Percentiles rank a stretch among this genome's conserved stretches.
Evolutionary conservation across 371 early-diverging fungal species (phyloP).

Genomic region (Lichtheimia ramosa): DNA sequence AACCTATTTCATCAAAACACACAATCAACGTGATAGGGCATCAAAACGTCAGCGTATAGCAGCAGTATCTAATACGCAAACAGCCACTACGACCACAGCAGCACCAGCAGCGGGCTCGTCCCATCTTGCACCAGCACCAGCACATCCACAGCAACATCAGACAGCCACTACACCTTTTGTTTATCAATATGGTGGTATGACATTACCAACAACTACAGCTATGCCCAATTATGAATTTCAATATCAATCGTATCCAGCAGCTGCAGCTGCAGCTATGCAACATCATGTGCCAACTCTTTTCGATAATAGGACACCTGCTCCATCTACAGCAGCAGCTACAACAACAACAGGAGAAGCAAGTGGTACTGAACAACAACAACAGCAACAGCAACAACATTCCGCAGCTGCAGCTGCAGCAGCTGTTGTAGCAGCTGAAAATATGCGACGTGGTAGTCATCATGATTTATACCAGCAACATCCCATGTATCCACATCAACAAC

Average conservation of each 20-base stretch:
- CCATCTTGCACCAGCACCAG: neutral
- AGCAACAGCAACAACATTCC: neutral
- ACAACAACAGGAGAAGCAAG: too few relatives aligned
- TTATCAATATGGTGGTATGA: neutral
- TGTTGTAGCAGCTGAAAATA: neutral
- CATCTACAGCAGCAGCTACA: neutral
- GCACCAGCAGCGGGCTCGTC: neutral
- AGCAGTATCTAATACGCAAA: neutral
- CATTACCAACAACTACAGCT: neutral
- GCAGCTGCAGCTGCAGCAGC: neutral
- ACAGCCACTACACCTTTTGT: neutral
- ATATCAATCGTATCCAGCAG: neutral
- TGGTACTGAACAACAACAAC: too few relatives aligned
- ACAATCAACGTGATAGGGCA: slow-evolving; percentile 25
- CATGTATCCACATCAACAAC: neutral
- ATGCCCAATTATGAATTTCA: neutral
- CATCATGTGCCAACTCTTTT: too few relatives aligned
- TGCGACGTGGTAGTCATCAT: too few relatives aligned
- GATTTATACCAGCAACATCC: neutral
- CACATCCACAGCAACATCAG: neutral
- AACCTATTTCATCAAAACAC: slow-evolving; percentile 34
- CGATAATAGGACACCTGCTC: neutral
- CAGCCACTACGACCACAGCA: neutral
- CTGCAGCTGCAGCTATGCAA: neutral
- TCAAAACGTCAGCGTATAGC: neutral